phyloP scores from a whole-genome alignment of 208 protist genomes.

The Porcisia deanei region DNA sequence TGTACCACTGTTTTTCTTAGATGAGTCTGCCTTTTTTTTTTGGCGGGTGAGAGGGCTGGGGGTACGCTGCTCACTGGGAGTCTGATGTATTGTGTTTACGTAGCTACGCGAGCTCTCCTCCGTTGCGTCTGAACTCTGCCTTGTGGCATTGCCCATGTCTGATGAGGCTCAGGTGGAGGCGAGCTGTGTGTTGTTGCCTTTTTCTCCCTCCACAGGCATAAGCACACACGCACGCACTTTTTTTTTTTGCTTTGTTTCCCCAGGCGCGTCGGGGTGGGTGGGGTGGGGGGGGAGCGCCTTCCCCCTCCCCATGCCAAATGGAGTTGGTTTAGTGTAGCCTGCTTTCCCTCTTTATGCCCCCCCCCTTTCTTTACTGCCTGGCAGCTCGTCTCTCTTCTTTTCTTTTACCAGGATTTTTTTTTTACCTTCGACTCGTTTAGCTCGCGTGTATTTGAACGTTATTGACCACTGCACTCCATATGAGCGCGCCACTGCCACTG shows the following conservation, averaged over 20 bases:
- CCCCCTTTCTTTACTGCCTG: neutral
- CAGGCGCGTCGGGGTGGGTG: no score
- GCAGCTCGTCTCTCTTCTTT: neutral
- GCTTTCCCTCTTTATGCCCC: no score
- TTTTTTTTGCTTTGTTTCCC: neutral
- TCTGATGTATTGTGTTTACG: no score
- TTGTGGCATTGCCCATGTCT: neutral
- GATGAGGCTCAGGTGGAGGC: neutral
- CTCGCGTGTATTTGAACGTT: slow-evolving; percentile 9
- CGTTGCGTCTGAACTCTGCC: neutral
- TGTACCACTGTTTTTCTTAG: no score
- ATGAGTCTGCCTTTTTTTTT: no score
- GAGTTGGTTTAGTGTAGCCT: no score
- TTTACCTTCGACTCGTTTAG: neutral
- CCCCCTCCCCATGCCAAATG: no score
- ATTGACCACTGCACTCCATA: neutral
- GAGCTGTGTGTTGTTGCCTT: neutral
- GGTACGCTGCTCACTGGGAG: no score
- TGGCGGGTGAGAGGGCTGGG: no score
- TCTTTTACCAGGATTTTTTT: neutral
- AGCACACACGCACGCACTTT: neutral
- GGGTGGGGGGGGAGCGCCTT: no score
- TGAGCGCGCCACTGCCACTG: no score
- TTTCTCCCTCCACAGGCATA: neutral
- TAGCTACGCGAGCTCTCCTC: no score